phyloP scores from a whole-genome alignment of 805 yeast genomes.

The Candida ovalis region DNA sequence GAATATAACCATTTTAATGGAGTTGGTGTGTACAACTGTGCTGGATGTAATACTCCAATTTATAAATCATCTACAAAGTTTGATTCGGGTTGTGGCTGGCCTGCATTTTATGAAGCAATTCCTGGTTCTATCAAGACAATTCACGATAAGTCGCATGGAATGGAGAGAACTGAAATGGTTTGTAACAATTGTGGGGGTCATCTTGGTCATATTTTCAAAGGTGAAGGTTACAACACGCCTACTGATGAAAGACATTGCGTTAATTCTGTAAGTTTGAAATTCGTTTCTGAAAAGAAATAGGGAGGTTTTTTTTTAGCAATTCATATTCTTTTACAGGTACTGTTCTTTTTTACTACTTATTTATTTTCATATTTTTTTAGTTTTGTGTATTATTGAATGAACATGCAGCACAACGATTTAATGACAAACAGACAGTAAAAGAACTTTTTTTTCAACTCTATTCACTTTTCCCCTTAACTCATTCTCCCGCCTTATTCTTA shows the following conservation, averaged over 20 bases:
- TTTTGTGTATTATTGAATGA: too few relatives aligned
- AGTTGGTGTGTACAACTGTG: constrained; percentile 75
- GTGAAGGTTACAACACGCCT: constrained; percentile 86
- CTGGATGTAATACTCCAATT: constrained; percentile 77
- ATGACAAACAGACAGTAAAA: constrained; percentile 1
- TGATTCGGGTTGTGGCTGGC: constrained; percentile 96
- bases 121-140: constrained; percentile 69
- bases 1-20: constrained; percentile 48
- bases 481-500: not conserved
- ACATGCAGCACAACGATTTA: too few relatives aligned
- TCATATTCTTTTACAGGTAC: too few relatives aligned
- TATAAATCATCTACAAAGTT: constrained; percentile 81
- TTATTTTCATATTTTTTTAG: too few relatives aligned
- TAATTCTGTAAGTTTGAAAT: constrained; percentile 77
- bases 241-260: constrained; percentile 95
- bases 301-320: not conserved
- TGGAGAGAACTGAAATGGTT: constrained; percentile 83
- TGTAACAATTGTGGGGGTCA: constrained; percentile 91
- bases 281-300: constrained; percentile 26
- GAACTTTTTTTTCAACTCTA: too few relatives aligned
- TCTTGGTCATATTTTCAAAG: constrained; percentile 90
- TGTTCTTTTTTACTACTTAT: too few relatives aligned
- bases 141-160: constrained; percentile 65
- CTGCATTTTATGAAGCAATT: constrained; percentile 87
- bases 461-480: too few relatives aligned